A percentile compares a stretch with the other conserved stretches of the same genome.
These are phyloP conservation scores for Echinochloa phyllopogon DNA, from an alignment of 176 grass and related monocot genomes.

Conservation along the genomic window DNA sequence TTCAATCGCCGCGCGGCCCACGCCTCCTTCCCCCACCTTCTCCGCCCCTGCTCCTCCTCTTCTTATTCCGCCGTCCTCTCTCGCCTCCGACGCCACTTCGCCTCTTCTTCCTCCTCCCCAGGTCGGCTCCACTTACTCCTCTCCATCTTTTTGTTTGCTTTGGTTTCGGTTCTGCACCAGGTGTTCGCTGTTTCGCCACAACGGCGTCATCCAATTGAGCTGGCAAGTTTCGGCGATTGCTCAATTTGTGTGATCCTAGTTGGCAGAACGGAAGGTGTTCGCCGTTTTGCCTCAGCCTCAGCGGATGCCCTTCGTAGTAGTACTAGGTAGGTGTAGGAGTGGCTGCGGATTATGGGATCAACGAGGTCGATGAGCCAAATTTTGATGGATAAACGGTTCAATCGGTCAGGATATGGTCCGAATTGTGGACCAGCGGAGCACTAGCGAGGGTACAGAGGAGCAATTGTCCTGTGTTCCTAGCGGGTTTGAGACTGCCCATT, in stretches of 20 bases:
- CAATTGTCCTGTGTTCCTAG: background rate
- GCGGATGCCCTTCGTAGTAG: background rate
- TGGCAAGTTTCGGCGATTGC: background rate
- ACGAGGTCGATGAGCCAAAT: background rate
- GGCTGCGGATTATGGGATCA: background rate
- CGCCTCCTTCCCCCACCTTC: conserved; percentile 41
- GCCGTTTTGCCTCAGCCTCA: conserved; percentile 21
- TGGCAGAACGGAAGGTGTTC: conserved; percentile 12
- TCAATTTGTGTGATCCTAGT: background rate
- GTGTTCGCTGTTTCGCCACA: conserved; percentile 36
- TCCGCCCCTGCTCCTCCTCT: conserved; percentile 24
- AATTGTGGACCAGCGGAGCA: background rate
- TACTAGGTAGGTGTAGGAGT: no score
- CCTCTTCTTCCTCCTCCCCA: conserved; percentile 33
- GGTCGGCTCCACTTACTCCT: conserved; percentile 33
- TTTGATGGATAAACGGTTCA: background rate
- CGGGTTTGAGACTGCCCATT: background rate
- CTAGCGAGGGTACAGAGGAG: background rate
- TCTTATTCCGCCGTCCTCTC: conserved; percentile 18
- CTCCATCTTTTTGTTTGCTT: background rate
- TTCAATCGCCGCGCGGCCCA: conserved; percentile 54
- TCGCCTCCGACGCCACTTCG: conserved; percentile 38
- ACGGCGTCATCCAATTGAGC: background rate
- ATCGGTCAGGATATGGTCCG: background rate
- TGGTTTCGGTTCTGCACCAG: conserved; percentile 7